Evolutionary conservation across 139 green algal genomes (phyloP), one percentile per base, ranked within the genome.

Genomic region (Picochlorum costavermella): DNA sequence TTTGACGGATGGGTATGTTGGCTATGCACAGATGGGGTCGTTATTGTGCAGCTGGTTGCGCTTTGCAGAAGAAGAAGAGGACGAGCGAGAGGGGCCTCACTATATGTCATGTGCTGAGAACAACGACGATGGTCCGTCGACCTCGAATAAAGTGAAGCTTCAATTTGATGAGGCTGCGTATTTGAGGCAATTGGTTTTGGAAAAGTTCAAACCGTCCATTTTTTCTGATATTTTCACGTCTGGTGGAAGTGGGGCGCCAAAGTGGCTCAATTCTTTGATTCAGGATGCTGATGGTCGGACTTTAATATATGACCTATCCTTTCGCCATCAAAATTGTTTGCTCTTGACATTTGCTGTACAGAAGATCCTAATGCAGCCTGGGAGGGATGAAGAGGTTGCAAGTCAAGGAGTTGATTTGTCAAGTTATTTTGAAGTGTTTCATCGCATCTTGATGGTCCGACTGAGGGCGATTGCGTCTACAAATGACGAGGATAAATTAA

Each of bases 291-390:
- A 74, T 30, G 78, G 78, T 3, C 72, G 78, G 2, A 63, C 79
- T 33, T 68, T 94, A 5, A 83, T 94, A 14, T 92, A 92, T 57
- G 71, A 83, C n/a, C 80, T 94, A 50, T 83, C 75, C 3, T 74
- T 68, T 6, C 58, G 56, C 33, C 81, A 92, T 71, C 72, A 76
- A 43, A 86, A 80, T 67, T 80, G 81, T 65, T 69, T 90, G 72
- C 71, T 90, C 58, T 79, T 92, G 13, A 90, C 88, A 70, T 90
- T 84, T 75, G 83, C 83, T n/a, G 85, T 92, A 40, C 84, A 90
- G 46, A 81, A 82, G 50, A 88, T 88, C 40, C 65, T 92, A 37
- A 78, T 75, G 67, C 74, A 82, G 72, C 79, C 83, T 43, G 33
- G 73, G 13, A 25, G 40, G n/a, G 53, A 68, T 23, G 80, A 75